Evolutionary conservation across 1,284 basidiomycete species (phyloP), one percentile per base, ranked within the genome.

Genomic region (Austroboletus niveus): DNA sequence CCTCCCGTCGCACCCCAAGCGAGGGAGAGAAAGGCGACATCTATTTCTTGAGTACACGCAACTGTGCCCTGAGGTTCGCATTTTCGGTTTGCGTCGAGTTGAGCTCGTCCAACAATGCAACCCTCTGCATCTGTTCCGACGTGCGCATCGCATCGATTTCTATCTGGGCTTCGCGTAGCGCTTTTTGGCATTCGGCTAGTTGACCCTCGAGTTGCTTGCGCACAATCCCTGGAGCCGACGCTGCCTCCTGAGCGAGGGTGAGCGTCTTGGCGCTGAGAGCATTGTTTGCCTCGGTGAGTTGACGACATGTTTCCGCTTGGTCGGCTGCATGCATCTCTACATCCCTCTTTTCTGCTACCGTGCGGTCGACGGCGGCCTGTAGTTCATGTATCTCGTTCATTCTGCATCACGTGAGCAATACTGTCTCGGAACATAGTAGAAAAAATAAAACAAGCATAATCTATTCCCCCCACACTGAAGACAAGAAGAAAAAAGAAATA

Each of bases 31-130:
- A 40, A 22, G 12, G 14, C 12, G 5, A 41, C 3, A 20, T 36
- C 61, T 29, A 66, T 41, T 53, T 66, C 72, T 81, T 85, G 54
- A 75, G 65, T 39, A 73, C 80, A 51, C 85, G 77, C 57, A 92
- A 59, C 67, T 91, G 89, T 38, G 82, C 79, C 45, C 85, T 78
- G 56, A 92, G 63, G 40, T 69, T 81, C 36, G 73, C 76, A 63
- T 92, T 92, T 71, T 90, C 87, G 49, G 79, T 85, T 69, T 92
- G 89, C 71, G 86, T 77, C 47, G 78, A 75, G 65, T 90, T 91
- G 60, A 92, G 72, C 71, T 92, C 89, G 61, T 92, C 89, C 49
- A 92, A 72, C 46, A 92, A 63, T 20, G 83, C 82, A 52, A 87
- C 80, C 58, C 80, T 77, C 69, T 91, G 89, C 11, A 72, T 77